These are phyloP conservation scores for Colletotrichum filicis DNA, from an alignment of 2,329 filamentous ascomycete genomes.

Conservation along the genomic window DNA sequence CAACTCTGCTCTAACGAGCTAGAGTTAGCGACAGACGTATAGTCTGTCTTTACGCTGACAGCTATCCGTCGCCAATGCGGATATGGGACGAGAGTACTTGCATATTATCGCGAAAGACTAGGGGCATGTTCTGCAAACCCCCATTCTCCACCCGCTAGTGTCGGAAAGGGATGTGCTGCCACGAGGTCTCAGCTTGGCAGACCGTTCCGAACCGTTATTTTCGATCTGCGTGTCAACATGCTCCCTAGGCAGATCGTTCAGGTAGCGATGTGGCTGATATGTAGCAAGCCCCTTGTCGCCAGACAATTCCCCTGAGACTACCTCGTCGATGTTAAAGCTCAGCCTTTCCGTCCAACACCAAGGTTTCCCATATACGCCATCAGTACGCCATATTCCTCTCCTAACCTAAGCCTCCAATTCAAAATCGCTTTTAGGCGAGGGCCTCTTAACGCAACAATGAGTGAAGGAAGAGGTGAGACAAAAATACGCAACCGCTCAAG, in stretches of 20 bases:
- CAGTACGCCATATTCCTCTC: background rate
- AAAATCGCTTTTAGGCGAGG: conserved; percentile 22
- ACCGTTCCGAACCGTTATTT: conserved; percentile 15
- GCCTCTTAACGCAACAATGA: background rate
- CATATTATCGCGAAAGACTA: no score
- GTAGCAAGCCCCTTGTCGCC: background rate
- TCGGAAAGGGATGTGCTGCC: conserved; percentile 4
- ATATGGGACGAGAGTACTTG: no score
- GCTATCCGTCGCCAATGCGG: no score
- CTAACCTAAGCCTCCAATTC: background rate
- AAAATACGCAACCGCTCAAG: background rate
- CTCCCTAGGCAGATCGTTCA: background rate
- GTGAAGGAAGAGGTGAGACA: conserved; percentile 28
- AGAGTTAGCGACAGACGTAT: background rate
- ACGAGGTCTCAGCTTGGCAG: background rate
- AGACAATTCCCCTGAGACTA: background rate
- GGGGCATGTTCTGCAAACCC: background rate
- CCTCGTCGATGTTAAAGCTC: background rate
- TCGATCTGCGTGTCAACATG: conserved; percentile 11
- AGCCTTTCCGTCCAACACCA: background rate
- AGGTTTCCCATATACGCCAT: background rate
- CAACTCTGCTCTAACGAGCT: background rate
- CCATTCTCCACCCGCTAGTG: background rate
- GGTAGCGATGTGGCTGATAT: background rate
- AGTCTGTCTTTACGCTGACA: background rate